phyloP scores from a whole-genome alignment of 352 stramenopile species.

The Globisporangium splendens region DNA sequence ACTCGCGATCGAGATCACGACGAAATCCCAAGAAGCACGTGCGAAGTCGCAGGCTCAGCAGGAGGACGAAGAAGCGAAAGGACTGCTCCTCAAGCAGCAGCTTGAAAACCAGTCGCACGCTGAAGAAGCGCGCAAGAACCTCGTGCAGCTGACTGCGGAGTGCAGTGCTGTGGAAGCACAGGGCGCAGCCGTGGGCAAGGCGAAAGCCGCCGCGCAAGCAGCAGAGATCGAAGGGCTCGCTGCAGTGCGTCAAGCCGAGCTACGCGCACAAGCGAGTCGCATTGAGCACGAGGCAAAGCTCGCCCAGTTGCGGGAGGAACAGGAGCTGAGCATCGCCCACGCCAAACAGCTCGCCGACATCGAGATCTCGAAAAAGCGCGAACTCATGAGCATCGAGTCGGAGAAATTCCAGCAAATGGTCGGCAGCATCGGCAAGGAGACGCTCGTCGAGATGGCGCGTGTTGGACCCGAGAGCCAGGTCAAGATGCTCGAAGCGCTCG shows the following conservation, averaged over 20 bases:
- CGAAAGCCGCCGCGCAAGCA: conserved; percentile 56
- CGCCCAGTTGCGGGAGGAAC: conserved; percentile 49
- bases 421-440: conserved; percentile 64
- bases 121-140: conserved; percentile 69
- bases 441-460: conserved; percentile 67
- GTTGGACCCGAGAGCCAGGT: conserved; percentile 72
- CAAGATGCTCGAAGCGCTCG: conserved; percentile 71
- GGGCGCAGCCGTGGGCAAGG: conserved; percentile 54
- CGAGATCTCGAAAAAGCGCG: conserved; percentile 71
- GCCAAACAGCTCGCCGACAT: conserved; percentile 61
- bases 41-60: conserved; percentile 79
- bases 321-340: conserved; percentile 53
- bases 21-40: conserved; percentile 75
- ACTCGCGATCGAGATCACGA: conserved; percentile 84
- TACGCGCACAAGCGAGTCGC: conserved; percentile 54
- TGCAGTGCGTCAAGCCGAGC: conserved; percentile 64
- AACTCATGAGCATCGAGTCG: conserved; percentile 73
- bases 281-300: conserved; percentile 71
- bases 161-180: conserved; percentile 69
- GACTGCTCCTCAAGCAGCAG: conserved; percentile 63
- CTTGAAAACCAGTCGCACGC: conserved; percentile 75
- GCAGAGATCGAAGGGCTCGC: conserved; percentile 72
- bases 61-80: conserved; percentile 78
- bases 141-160: conserved; percentile 70
- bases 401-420: conserved; percentile 86